Base-by-base conservation (phyloP, 768 basidiomycete species). In the Rhodotorula taiwanensis region DNA sequence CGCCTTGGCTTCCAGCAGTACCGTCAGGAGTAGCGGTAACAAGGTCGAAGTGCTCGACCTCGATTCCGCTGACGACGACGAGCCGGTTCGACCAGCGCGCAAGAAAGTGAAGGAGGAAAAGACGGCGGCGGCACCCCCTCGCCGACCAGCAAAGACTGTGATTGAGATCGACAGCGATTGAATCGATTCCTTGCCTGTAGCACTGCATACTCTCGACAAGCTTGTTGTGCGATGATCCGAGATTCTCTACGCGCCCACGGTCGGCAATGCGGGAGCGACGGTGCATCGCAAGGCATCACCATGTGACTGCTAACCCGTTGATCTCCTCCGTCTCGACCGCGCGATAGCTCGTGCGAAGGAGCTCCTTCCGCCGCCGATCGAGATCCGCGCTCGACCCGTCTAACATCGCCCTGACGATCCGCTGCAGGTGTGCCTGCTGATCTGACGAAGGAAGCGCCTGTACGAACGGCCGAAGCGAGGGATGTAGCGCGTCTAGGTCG, bases 291-390 rank as follows among this genome's bases (percentile, higher is more conserved):
- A n/a, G n/a, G n/a, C 47, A 20, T 58, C 59, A 73, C 72, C 72
- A 73, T n/a, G 60, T 62, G 8, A 73, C 72, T 4, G 72, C 72
- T 16, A 73, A 48, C 9, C 72, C 72, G 39, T 72, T 73, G 36
- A 72, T 63, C 54, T 73, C 72, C 61, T 71, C 70, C 28, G 59
- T 70, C 45, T 71, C 66, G 5, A 73, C 70, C 2, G 68, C 64
- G 30, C 72, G 42, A 27, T 72, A 73, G 33, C 66, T 67, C 13
- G 72, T 72, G 41, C 70, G 23, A 23, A 73, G 39, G 7, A 66
- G 20, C 39, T 60, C 52, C 45, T 39, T 39, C 53, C 59, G 34
- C 28, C 39, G 23, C 25, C 2, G 33, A 31, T 50, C 58, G 6
- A 21, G 0, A 2, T 57, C 39, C 27, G 14, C 54, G 11, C 15